Base-by-base conservation (phyloP, 2,329 filamentous ascomycete species). In the Cladosporium sp. region DNA sequence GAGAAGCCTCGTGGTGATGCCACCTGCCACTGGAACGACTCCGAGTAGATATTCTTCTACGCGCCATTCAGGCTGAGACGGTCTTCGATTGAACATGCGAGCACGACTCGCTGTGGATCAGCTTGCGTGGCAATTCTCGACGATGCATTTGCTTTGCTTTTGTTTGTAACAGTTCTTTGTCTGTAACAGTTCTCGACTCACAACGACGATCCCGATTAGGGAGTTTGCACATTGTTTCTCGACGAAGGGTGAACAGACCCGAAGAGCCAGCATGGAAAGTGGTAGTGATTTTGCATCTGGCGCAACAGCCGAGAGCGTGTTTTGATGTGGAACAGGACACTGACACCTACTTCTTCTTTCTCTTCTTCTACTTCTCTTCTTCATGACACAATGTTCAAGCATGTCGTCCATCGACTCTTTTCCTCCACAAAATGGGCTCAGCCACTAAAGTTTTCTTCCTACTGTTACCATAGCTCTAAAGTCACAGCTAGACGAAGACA, bases 1-100 rank as follows among this genome's bases (percentile, higher is more conserved):
- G 20, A 36, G 28, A 24, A 35, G 32, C 40, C 52, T 32, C 40
- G 52, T 12, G 74, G 73, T 57, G 28, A 74, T 1, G 52, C 75
- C 7, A 71, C 68, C 25, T 73, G 75, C 58, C 61, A 69, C 53
- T 68, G 67, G 64, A 63, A 69, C 62, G 58, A 60, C 13, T 59
- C 58, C 53, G 15, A 36, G 52, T 55, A 55, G 40, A 47, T 19
- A 19, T 25, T 28, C 13, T 20, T 20, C 28, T 36, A 28, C 40
- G 28, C 25, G 28, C 15, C 15, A 19, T 40, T 40, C 52, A 40
- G 34, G 13, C 47, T 55, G 22, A 34, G 52, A 40, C 32, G 32
- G 47, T 55, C 52, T 47, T 47, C 20, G 52, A 34, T 55, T 32
- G 52, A 45, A 20, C 51, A 19, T 47, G 40, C 28, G 32, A 55